Evolutionary conservation across 768 basidiomycete genomes (phyloP).

Genomic region (Mycena maculata): DNA sequence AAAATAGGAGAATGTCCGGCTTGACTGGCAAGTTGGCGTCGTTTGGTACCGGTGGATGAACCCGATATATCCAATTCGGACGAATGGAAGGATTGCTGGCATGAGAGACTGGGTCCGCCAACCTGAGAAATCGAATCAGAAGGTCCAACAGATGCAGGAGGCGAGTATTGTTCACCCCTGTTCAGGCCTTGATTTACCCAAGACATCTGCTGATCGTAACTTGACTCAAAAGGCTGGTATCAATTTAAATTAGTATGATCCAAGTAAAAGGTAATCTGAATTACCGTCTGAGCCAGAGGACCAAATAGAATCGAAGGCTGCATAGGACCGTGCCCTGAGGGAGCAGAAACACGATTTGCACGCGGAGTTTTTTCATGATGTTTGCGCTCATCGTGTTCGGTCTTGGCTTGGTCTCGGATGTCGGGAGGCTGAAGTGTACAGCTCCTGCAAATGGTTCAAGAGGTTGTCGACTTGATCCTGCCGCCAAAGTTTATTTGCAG

Average conservation of each 20-base stretch:
- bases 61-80: background rate
- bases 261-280: background rate
- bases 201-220: background rate
- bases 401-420: background rate
- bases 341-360: constrained; percentile 3
- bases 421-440: background rate
- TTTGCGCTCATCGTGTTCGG: background rate
- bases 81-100: background rate
- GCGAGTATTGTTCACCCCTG: background rate
- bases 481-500: background rate
- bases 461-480: background rate
- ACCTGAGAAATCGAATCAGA: background rate
- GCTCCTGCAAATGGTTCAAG: background rate
- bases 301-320: background rate
- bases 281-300: background rate
- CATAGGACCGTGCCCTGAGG: background rate
- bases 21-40: background rate
- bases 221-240: background rate
- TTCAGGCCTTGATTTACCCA: background rate
- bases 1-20: background rate
- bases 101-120: background rate
- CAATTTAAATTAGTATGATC: background rate
- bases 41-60: background rate
- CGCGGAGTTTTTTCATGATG: background rate
- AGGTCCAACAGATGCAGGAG: background rate